These are phyloP conservation scores for Penicillium cosmopolitanum DNA, from an alignment of 495 filamentous ascomycete genomes.

Conservation along the genomic window DNA sequence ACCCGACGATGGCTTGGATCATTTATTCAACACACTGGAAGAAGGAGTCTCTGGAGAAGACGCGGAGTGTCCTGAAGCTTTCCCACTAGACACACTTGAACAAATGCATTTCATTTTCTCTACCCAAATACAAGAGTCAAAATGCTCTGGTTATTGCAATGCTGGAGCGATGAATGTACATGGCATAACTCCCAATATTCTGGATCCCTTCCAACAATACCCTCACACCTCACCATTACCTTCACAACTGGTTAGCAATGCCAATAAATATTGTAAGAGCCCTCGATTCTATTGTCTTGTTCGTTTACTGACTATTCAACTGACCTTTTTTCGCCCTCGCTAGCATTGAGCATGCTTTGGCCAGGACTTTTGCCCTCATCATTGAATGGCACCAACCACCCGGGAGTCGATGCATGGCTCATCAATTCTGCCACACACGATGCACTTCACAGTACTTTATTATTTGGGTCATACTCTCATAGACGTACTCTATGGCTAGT, in stretches of 20 bases:
- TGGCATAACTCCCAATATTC: background rate
- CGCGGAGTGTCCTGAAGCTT: background rate
- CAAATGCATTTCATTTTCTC: background rate
- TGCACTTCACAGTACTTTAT: conserved; percentile 11
- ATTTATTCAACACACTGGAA: background rate
- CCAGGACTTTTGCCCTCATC: conserved; percentile 1
- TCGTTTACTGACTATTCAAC: background rate
- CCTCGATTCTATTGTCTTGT: background rate
- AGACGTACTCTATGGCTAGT: conserved; percentile 11
- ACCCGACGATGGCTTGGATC: background rate
- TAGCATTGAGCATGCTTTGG: background rate
- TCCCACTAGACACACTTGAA: background rate
- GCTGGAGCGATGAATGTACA: background rate
- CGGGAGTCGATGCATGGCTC: conserved; percentile 2
- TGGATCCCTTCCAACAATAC: conserved; percentile 4
- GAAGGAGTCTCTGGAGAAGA: background rate
- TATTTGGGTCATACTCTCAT: conserved; percentile 13
- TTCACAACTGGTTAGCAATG: background rate
- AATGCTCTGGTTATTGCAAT: background rate
- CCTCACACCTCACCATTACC: conserved; percentile 1
- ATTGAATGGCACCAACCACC: background rate
- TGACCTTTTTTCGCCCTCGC: background rate
- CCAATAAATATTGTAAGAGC: background rate
- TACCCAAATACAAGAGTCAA: background rate
- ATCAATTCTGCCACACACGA: conserved; percentile 5